Conservation (phyloP, 805 yeast genomes). For the Metschnikowia proteae region DNA sequence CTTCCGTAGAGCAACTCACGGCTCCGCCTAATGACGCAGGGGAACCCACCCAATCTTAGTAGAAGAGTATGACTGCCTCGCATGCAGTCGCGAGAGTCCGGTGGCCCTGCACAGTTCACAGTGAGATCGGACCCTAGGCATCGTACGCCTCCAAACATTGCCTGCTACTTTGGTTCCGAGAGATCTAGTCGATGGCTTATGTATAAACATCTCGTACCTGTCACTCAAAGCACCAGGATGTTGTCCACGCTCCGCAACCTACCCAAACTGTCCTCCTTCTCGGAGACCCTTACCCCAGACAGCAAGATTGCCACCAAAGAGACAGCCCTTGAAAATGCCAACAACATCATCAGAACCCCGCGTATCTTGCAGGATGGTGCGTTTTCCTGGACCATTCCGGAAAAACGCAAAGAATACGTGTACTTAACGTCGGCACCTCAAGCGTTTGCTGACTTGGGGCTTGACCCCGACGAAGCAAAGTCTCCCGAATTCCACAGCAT, state of each 20-base stretch:
- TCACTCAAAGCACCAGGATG: constrained; percentile 4
- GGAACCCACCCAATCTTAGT: too few species aligned
- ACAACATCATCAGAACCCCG: constrained; percentile 34
- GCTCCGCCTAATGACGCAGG: too few species aligned
- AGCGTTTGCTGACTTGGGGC: constrained; percentile 61
- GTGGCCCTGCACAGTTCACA: not conserved
- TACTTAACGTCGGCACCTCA: constrained; percentile 55
- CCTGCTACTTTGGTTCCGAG: not conserved
- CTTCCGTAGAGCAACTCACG: not conserved
- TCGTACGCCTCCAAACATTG: not conserved
- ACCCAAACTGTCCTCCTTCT: constrained; percentile 30
- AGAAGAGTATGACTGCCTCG: too few species aligned
- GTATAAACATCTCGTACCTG: not conserved
- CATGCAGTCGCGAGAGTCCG: not conserved
- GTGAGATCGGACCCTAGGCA: not conserved
- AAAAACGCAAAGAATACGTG: constrained; percentile 47
- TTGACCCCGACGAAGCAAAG: constrained; percentile 36
- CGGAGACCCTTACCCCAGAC: constrained; percentile 29
- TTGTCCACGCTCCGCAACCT: constrained; percentile 23
- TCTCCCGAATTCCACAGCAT: constrained; percentile 49
- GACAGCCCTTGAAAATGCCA: constrained; percentile 27
- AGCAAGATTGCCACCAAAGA: constrained; percentile 22
- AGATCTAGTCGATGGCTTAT: not conserved
- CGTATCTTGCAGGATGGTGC: constrained; percentile 51
- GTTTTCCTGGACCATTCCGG: constrained; percentile 73